Evolutionary conservation across 305 asterid species (phyloP), one percentile per base, ranked within the genome.

Genomic region (Rubia peregrina): DNA sequence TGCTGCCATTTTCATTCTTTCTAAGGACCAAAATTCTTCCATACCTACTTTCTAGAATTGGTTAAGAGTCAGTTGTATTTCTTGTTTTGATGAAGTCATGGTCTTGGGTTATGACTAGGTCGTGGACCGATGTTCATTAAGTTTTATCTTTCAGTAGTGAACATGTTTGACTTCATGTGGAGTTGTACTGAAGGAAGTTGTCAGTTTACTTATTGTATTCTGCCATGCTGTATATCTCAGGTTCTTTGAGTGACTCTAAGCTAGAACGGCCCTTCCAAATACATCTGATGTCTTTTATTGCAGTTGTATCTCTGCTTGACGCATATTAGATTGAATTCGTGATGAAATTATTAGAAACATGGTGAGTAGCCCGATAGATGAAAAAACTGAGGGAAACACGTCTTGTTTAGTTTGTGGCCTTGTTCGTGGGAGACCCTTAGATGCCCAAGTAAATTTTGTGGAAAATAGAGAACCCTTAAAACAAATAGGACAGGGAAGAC

Each of bases 71-170:
- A 22, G 36, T 71, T 61, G 49, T 13, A 59, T 46, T 7, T 59
- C 9, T 10, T 61, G 51, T 4, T 61, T 24, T 65, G 48, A 40
- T 40, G 48, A 55, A 42, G 65, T 46, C 48, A 5, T 17, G 12
- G 40, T 14, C 48, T 22, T 64, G 19, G 21, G n/a, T 60, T 40
- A 30, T 51, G 75, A 55, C 56, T 49, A 48, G 55, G 55, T 48
- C 55, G 3, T 48, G 55, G 56, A 5, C 56, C 2, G 56, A 5
- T 49, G 56, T 49, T 49, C 56, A 49, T 49, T 49, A 49, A 49
- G 19, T 49, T 49, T 56, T 30, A 63, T 62, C 40, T 14, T 7
- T 1, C 14, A 9, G 36, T 22, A 2, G 3, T 9, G 38, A n/a
- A 8, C 61, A 56, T 56, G 30, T 56, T 13, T 49, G 17, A 49